Base-by-base conservation (phyloP, 2,329 filamentous ascomycete species). In the Verticillium zaregamsianum region DNA sequence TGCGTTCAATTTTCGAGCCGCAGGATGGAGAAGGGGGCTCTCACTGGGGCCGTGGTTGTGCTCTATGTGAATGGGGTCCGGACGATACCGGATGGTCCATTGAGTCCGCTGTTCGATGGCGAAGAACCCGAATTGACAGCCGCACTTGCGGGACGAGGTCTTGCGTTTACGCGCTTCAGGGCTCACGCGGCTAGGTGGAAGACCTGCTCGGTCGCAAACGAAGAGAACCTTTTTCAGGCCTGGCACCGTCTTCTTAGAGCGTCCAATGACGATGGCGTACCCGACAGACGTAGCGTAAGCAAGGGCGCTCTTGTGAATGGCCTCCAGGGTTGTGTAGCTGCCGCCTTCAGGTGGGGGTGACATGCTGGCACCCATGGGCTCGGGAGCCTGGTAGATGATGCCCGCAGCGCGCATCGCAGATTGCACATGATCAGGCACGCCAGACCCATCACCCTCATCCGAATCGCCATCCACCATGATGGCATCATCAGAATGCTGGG, bases 121-220 rank as follows among this genome's bases (percentile, higher is more conserved):
- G 66, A 89, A 89, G 71, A 89, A 88, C n/a, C 86, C 86, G 71
- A 89, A 89, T 33, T 85, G 85, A 65, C 86, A 89, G 67, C 88
- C 86, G 68, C 86, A 89, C 68, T 89, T 89, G 55, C 86, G 80
- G n/a, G 86, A 89, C 9, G 86, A 88, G 1, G 86, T 89, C 69
- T 86, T 87, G 25, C 85, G 80, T 72, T 89, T 89, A 61, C 86
- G 82, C 64, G 83, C 81, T 72, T 89, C 86, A 1, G 86, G 84
- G 65, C 79, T 87, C n/a, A 87, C 85, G 6, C 84, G 81, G 60
- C 79, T 84, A 3, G 85, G 85, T 2, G 85, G 85, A 66, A 87
- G 87, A 52, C 86, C 86, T 3, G 86, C 86, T 61, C 86, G 81
- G 68, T 89, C 86, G 68, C 86, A 89, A 20, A 89, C 86, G 64